Evolutionary conservation across 2,329 filamentous ascomycete species (phyloP).

Genomic region (Nigrospora sphaerica): DNA sequence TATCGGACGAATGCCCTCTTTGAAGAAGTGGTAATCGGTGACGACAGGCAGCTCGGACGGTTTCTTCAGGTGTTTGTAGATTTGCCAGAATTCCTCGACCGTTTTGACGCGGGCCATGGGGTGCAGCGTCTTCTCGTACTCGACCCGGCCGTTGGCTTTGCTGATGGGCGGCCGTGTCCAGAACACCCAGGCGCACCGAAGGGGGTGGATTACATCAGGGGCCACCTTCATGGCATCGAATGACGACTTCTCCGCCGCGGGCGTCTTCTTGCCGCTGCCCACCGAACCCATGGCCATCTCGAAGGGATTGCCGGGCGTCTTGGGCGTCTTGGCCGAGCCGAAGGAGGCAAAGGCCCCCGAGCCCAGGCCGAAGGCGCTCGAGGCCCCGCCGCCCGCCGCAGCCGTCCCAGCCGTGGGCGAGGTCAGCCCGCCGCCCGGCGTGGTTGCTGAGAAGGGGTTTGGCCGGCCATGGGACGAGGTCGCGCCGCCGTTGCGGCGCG

Average conservation of each 20-base stretch:
- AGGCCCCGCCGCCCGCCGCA: constrained; percentile 53
- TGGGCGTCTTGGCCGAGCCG: constrained; percentile 79
- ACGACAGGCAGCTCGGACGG: constrained; percentile 84
- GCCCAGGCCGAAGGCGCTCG: constrained; percentile 83
- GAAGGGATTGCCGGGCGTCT: constrained; percentile 73
- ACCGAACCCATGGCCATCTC: constrained; percentile 59
- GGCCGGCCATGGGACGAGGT: constrained; percentile 66
- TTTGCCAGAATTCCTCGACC: constrained; percentile 83
- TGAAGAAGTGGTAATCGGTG: constrained; percentile 97
- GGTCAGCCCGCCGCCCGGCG: constrained; percentile 60
- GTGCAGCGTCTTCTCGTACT: constrained; percentile 95
- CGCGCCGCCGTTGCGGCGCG: constrained; percentile 56
- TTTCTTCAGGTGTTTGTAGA: constrained; percentile 83
- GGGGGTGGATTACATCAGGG: constrained; percentile 43
- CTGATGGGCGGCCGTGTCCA: constrained; percentile 96
- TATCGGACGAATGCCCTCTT: constrained; percentile 89
- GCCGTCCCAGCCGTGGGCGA: constrained; percentile 52
- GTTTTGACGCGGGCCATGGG: constrained; percentile 75
- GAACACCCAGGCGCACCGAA: constrained; percentile 89
- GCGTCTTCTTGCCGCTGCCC: constrained; percentile 37
- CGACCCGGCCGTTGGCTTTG: constrained; percentile 78
- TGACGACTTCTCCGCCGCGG: constrained; percentile 57
- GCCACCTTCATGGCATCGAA: constrained; percentile 33
- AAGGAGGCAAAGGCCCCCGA: constrained; percentile 97
- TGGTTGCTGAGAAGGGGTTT: constrained; percentile 73